Percentiles rank a stretch among this genome's conserved stretches.
Conservation (phyloP, 805 yeast genomes). For the Candida oleophila region DNA sequence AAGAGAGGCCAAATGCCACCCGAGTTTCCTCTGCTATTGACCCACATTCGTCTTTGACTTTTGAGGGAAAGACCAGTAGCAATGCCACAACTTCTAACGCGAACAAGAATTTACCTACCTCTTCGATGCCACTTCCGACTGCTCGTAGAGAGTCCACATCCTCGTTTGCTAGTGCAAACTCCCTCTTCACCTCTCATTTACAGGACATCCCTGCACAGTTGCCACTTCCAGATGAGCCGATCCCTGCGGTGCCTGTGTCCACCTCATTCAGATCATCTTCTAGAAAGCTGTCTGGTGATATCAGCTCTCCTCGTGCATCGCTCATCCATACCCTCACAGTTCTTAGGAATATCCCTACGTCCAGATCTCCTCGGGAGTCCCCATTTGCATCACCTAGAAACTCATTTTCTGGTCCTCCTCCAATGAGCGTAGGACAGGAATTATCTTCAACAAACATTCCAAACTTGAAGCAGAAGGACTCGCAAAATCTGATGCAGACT, state of each 20-base stretch:
- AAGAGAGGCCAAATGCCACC: conserved; percentile 4
- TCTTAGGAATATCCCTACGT: conserved; percentile 34
- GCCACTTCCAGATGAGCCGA: conserved; percentile 56
- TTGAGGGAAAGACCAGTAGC: background rate
- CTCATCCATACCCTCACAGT: conserved; percentile 40
- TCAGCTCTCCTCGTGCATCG: conserved; percentile 40
- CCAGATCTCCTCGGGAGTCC: conserved; percentile 36
- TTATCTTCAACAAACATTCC: conserved; percentile 17
- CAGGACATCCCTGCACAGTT: conserved; percentile 55
- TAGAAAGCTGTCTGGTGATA: conserved; percentile 35
- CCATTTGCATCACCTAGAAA: conserved; percentile 49
- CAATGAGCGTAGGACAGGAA: conserved; percentile 14
- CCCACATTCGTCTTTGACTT: conserved; percentile 15
- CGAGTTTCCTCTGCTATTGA: conserved; percentile 19
- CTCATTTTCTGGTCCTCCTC: conserved; percentile 37
- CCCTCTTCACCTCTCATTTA: conserved; percentile 27
- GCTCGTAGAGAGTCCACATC: conserved; percentile 5
- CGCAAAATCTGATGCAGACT: background rate
- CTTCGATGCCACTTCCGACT: background rate
- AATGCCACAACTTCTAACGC: background rate
- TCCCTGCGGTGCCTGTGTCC: conserved; percentile 41
- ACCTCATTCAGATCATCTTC: conserved; percentile 37
- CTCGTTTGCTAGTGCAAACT: conserved; percentile 21
- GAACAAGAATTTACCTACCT: background rate
- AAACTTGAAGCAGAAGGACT: conserved; percentile 14